Evolutionary conservation across 176 grass and related monocot species (phyloP).

Genomic region (Oryza brachyantha): DNA sequence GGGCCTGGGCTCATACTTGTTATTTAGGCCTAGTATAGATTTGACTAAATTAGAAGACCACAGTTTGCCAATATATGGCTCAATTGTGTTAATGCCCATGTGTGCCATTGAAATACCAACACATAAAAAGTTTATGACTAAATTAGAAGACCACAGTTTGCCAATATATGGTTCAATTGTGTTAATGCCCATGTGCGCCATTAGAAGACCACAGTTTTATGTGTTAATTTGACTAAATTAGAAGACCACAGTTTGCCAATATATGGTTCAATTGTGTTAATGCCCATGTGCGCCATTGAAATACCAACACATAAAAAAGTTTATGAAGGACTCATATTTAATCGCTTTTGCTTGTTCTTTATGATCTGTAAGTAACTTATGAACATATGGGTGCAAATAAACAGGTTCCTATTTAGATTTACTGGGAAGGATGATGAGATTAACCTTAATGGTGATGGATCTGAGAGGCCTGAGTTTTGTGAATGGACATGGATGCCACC

Average conservation of each 20-base stretch:
- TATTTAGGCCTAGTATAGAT: neutral
- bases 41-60: neutral
- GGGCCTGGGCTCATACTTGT: neutral
- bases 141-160: neutral
- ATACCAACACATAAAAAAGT: too few relatives aligned
- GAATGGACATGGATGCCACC: constrained; percentile 87
- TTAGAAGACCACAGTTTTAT: neutral
- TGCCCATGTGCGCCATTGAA: neutral
- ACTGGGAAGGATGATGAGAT: constrained; percentile 83
- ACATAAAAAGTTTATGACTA: neutral
- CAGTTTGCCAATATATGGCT: neutral
- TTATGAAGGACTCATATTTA: neutral
- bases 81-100: neutral
- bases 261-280: neutral
- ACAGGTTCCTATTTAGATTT: constrained; percentile 85
- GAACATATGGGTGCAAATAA: neutral
- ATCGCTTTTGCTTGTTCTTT: neutral
- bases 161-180: neutral
- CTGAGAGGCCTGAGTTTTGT: constrained; percentile 89
- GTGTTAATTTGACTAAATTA: too few relatives aligned
- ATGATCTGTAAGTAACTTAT: neutral
- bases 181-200: neutral
- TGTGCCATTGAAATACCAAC: neutral
- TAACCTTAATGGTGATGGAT: constrained; percentile 78
- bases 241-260: neutral